Evolutionary conservation across 2,329 filamentous ascomycete species (phyloP).

Genomic region (Ceratocystis lukuohia): DNA sequence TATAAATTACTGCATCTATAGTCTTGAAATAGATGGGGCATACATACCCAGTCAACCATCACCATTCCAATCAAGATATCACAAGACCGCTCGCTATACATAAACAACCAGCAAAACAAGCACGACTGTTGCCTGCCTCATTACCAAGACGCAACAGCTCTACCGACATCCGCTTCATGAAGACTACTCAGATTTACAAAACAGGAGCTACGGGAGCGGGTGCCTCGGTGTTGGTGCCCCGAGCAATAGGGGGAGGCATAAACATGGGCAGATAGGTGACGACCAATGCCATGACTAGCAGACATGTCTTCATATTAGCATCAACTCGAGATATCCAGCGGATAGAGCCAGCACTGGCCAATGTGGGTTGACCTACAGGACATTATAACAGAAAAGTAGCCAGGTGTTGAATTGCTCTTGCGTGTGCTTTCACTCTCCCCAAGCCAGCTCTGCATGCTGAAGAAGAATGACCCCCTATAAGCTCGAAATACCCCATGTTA

Average conservation of each 20-base stretch:
- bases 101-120: slow-evolving; percentile 7
- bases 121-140: neutral
- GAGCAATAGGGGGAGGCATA: slow-evolving; percentile 26
- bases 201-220: slow-evolving; percentile 9
- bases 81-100: neutral
- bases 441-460: slow-evolving; percentile 64
- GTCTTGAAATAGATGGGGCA: slow-evolving; percentile 6
- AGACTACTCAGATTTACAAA: neutral
- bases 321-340: neutral
- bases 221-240: slow-evolving; percentile 10
- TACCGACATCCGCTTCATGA: neutral
- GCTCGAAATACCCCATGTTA: neutral
- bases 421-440: slow-evolving; percentile 56
- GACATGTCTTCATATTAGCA: neutral
- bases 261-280: slow-evolving; percentile 41
- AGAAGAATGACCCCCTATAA: slow-evolving; percentile 55
- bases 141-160: neutral
- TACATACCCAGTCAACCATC: slow-evolving; percentile 11
- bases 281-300: slow-evolving; percentile 45
- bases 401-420: slow-evolving; percentile 53
- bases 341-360: neutral
- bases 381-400: slow-evolving; percentile 63
- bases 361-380: slow-evolving; percentile 41
- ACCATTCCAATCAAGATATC: neutral
- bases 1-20: slow-evolving; percentile 11